Base-by-base conservation (phyloP, 441 rosid species). In the Capsella rubella region DNA sequence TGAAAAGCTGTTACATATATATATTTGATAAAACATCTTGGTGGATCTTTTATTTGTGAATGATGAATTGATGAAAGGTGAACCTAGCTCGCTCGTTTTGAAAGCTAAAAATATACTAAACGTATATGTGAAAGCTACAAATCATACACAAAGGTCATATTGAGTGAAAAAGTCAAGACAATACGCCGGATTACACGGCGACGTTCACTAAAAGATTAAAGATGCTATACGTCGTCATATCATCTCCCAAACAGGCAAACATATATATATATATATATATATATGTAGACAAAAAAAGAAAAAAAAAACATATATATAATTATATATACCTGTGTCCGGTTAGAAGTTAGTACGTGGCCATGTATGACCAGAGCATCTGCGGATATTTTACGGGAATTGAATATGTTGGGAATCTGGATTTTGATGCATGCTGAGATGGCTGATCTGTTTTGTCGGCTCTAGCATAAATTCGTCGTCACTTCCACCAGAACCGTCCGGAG, bases 1-100 rank as follows among this genome's bases (percentile, higher is more conserved):
- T 40, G 25, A 39, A 7, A 25, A n/a, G 35, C 65, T 16, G 25
- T 12, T 13, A 21, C 7, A 7, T 11, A 45, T 9, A 62, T 31
- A 46, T 54, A 46, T 63, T 63, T 29, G 32, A 10, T 10, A 10
- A 28, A 62, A n/a, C n/a, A n/a, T 29, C 15, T 29, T 56, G 61
- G 14, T 56, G 14, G 27, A 15, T 32, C 32, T 55, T 56, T 56
- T 32, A 9, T 63, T 16, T 46, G 31, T 5, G 27, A 46, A 31
- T 29, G 6, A 29, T 31, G 3, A 64, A 15, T 11, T 39, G 42
- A 39, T 39, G 42, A 39, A 39, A 46, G 4, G 55, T 31, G 52
- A 28, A 11, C 50, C 10, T 10, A 46, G 4, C 50, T 47, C 11
- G 52, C 16, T 16, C 16, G 25, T 3, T 7, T 16, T 21, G 25